Evolutionary conservation across 495 filamentous ascomycete species (phyloP), one percentile per base, ranked within the genome.

Genomic region (Stereocaulon alpinum): DNA sequence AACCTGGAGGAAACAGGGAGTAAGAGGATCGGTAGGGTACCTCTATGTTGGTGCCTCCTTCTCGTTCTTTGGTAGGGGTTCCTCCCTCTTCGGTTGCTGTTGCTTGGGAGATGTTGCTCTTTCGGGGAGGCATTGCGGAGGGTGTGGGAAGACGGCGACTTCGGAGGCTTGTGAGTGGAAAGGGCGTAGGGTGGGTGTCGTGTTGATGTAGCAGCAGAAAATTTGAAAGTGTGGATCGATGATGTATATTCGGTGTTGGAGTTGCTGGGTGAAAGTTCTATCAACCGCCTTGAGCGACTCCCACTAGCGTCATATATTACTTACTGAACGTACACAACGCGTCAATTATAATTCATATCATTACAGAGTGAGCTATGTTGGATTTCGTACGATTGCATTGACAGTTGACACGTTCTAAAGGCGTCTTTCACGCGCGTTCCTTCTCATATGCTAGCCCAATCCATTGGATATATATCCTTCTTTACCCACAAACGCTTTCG

Each of bases 41-140:
- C 49, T 73, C 70, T 37, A 73, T 71, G 44, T 68, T 73, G 17
- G 70, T 57, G 15, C 70, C 64, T 37, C 70, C 49, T 32, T 64
- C 67, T 30, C 67, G 65, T 56, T 72, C 67, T 45, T 69, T 66
- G 17, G 55, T 50, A 1, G 62, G 59, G 18, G 66, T 66, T 6
- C 49, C 30, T 4, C 57, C 53, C 34, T 62, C 60, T 40, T 50
- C 63, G 6, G 68, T 44, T 11, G 62, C 58, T 7, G 69, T 40
- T 20, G 66, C 22, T 61, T 65, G 45, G 58, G 63, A 59, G 64
- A 70, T 61, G 61, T 69, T 60, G 50, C 64, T 71, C 42, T 67
- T 69, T 15, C 68, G 56, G 43, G 64, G 61, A 44, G 63, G 59
- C 51, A 70, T 60, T 40, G 50, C 44, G 58, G 67, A 42, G 24